Evolutionary conservation across 2,329 filamentous ascomycete species (phyloP).

Genomic region (Microcyclosporella mali): DNA sequence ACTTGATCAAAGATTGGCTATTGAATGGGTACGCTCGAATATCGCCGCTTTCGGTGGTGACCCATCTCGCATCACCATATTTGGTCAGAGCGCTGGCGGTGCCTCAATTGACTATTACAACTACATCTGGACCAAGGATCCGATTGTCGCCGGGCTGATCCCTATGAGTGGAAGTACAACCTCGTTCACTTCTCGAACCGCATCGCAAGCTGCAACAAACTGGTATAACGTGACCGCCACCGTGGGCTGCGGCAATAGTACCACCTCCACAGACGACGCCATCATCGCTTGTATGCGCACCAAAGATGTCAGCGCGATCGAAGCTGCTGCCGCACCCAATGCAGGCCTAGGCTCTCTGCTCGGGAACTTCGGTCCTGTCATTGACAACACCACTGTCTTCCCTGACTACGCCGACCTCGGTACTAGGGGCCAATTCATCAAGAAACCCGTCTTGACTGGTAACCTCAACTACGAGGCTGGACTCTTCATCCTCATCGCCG

Average conservation of each 20-base stretch:
- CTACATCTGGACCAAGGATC: background rate
- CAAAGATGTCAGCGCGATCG: background rate
- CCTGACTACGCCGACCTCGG: background rate
- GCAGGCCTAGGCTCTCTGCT: background rate
- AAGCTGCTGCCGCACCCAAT: too few species aligned
- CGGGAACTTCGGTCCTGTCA: background rate
- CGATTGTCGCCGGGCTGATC: background rate
- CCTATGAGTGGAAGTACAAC: background rate
- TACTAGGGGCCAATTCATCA: background rate
- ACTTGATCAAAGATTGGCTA: slow-evolving; percentile 38
- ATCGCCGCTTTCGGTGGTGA: slow-evolving; percentile 66
- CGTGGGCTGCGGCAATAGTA: background rate
- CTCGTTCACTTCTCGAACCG: background rate
- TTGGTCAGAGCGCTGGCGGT: slow-evolving; percentile 35
- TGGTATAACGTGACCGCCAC: background rate
- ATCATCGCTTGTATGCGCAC: background rate
- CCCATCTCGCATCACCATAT: slow-evolving; percentile 46
- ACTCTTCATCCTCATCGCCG: background rate
- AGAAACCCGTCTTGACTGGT: background rate
- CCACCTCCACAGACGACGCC: background rate
- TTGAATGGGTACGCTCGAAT: slow-evolving; percentile 40
- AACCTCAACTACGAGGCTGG: background rate
- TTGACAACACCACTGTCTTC: background rate
- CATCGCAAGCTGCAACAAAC: background rate
- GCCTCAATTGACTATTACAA: background rate